Conservation (phyloP, 768 basidiomycete species). For the Termitomyces bulborhizus region DNA sequence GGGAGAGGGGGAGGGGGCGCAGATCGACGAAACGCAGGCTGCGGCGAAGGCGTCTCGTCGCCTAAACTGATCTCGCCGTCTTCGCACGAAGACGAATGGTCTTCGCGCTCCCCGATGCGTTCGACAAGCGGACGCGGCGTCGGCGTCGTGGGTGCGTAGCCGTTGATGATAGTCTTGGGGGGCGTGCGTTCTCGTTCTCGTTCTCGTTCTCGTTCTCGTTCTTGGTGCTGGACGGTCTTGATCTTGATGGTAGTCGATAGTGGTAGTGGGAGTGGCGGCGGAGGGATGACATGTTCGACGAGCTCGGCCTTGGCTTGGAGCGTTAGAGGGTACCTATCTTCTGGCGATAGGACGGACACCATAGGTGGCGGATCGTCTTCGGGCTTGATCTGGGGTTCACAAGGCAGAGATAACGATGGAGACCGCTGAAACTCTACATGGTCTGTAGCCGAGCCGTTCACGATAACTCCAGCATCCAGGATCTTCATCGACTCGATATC, state of each 20-base stretch:
- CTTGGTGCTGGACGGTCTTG: too few relatives aligned
- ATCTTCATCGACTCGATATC: neutral
- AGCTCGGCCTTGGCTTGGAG: conserved; percentile 16
- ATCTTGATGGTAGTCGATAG: too few relatives aligned
- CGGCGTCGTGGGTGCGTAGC: neutral
- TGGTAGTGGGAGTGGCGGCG: neutral
- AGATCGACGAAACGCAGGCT: conserved; percentile 1
- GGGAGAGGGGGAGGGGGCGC: neutral
- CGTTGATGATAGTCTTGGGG: neutral
- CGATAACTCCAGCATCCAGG: neutral
- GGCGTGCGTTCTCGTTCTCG: too few relatives aligned
- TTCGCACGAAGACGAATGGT: conserved; percentile 35
- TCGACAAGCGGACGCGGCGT: neutral
- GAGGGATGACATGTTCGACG: conserved; percentile 12
- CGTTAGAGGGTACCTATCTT: neutral
- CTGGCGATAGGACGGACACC: neutral
- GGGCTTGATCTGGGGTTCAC: neutral
- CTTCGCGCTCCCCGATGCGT: conserved; percentile 1
- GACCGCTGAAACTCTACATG: neutral
- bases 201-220: too few relatives aligned
- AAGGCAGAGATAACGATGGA: neutral
- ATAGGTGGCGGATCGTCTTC: neutral
- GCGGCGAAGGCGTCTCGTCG: conserved; percentile 12
- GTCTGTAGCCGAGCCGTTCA: neutral
- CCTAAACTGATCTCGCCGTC: conserved; percentile 44